Conservation (phyloP, 495 filamentous ascomycete genomes). For the Pyrenula aspistea region DNA sequence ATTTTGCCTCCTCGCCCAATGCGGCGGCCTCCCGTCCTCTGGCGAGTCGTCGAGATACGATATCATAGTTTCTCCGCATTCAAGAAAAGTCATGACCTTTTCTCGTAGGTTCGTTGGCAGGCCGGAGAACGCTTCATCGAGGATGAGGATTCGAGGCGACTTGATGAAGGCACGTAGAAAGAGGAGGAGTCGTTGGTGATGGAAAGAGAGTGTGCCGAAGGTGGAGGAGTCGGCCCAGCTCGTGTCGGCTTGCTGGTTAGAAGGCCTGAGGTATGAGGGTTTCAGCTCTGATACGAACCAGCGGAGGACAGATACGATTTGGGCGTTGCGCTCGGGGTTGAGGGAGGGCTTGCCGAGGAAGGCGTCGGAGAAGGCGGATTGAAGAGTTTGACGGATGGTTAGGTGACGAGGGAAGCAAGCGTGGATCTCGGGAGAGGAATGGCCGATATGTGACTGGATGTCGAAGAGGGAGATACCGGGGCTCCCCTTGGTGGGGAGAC, state of each 20-base stretch:
- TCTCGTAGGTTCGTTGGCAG: conserved; percentile 75
- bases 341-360: conserved; percentile 59
- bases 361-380: conserved; percentile 82
- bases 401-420: conserved; percentile 78
- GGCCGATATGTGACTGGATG: conserved; percentile 78
- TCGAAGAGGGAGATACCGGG: conserved; percentile 83
- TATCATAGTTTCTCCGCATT: conserved; percentile 34
- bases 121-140: conserved; percentile 88
- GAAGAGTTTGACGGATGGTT: conserved; percentile 60
- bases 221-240: conserved; percentile 2
- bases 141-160: conserved; percentile 73
- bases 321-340: conserved; percentile 32
- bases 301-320: conserved; percentile 52
- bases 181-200: conserved; percentile 70
- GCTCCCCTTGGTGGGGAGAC: conserved; percentile 59
- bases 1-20: conserved; percentile 10
- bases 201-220: conserved; percentile 69
- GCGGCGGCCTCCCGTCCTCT: conserved; percentile 5
- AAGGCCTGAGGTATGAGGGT: conserved; percentile 16
- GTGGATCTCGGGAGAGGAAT: conserved; percentile 88
- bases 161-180: conserved; percentile 79
- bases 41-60: not conserved
- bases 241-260: conserved; percentile 1
- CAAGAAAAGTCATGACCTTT: conserved; percentile 71
- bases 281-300: conserved; percentile 70